phyloP scores from a whole-genome alignment of 1,139 yeast species.

The Scheffersomyces titani region DNA sequence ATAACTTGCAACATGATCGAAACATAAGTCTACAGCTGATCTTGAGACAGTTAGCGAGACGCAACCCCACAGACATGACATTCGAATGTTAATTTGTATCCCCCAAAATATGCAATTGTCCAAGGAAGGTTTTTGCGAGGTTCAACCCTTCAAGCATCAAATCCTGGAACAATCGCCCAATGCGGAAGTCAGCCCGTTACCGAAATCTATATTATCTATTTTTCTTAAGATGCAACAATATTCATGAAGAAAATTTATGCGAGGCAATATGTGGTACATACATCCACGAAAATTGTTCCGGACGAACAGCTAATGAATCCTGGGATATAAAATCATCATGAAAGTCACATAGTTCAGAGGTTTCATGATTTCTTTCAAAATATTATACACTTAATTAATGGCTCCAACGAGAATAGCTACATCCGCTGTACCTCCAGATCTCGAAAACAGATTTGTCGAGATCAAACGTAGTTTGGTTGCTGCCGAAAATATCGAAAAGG shows the following conservation, averaged over 20 bases:
- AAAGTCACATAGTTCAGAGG: no score
- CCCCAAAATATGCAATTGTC: neutral
- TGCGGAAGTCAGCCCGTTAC: neutral
- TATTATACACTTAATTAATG: neutral
- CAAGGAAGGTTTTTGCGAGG: neutral
- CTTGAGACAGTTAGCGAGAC: neutral
- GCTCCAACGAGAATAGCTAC: neutral
- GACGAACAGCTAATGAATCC: neutral
- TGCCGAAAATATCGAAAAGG: constrained; percentile 21
- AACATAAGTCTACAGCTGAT: neutral
- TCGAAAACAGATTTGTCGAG: constrained; percentile 12
- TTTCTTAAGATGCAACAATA: neutral
- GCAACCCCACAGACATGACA: neutral
- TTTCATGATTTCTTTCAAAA: neutral
- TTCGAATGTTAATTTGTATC: neutral
- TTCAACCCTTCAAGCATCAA: neutral
- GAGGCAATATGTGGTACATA: neutral
- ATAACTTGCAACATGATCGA: neutral
- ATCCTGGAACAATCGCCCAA: neutral
- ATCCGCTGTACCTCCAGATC: constrained; percentile 4
- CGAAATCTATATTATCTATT: neutral
- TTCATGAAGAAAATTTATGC: neutral
- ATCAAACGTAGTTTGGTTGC: constrained; percentile 18
- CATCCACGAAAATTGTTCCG: neutral
- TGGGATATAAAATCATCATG: neutral